Evolutionary conservation across 129 eudicot species (phyloP), one percentile per base, ranked within the genome.

Genomic region (Helianthus tuberosus): DNA sequence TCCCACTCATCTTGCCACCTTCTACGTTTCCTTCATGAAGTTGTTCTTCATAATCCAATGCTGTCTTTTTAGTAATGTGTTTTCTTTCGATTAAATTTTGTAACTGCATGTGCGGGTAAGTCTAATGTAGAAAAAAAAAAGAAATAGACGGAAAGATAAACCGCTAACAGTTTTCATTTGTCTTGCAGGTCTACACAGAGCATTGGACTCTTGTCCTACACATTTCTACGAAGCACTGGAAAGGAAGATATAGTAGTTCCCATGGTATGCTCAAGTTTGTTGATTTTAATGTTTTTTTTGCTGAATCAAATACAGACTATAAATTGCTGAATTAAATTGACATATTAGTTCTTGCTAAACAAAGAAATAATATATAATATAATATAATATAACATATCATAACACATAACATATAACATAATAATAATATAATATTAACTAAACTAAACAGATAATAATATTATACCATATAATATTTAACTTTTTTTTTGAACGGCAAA

Each of bases 241-340:
- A 90, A 88, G 78, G 98, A 93, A 90, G 98, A 93, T 85, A 93
- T 93, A 66, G 89, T 93, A 20, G 98, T 93, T 82, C 98, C 98
- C 62, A 90, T 90, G 96, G 98, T 93, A 46, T 68, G 66, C 66
- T 10, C 11, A 60, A 10, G 15, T 68, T 59, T 41, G 35, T 39
- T 27, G 8, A 17, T 48, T 8, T 59, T 17, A 44, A 59, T 17
- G 5, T 77, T 5, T 57, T 68, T 17, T 7, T 77, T 5, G 17
- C 25, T 59, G 47, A 68, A 57, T 76, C 41, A 11, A 29, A 14
- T 9, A 25, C 39, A 61, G 14, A 11, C 36, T 20, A 8, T 32
- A 32, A 32, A 32, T 2, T 32, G 36, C 36, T 32, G 36, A 32
- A 32, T 32, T 32, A 32, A 32, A 32, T 32, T 32, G 36, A 32